A percentile compares a stretch with the other conserved stretches of the same genome.
Evolutionary conservation across 2,329 filamentous ascomycete genomes (phyloP).

Genomic region (Aspergillus arachidicola): DNA sequence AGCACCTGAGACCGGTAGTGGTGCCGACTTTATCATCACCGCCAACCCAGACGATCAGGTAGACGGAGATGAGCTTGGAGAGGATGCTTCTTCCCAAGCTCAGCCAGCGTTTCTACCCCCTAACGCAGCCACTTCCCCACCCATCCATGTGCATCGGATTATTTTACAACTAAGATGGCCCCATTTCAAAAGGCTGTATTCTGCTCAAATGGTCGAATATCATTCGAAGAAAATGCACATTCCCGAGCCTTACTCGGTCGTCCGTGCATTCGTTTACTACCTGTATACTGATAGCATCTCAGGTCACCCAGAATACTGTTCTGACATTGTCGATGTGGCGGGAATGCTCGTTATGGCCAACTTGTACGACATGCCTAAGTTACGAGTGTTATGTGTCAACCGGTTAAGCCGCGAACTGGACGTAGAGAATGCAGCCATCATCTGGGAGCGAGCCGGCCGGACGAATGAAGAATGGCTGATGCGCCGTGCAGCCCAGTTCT

Average conservation of each 20-base stretch:
- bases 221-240: conserved; percentile 98
- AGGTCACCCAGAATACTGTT: conserved; percentile 60
- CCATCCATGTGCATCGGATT: conserved; percentile 92
- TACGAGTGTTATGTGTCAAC: conserved; percentile 88
- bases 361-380: conserved; percentile 93
- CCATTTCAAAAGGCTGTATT: conserved; percentile 90
- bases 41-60: conserved; percentile 71
- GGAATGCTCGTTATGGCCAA: conserved; percentile 97
- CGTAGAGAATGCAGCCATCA: conserved; percentile 89
- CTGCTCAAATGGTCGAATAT: conserved; percentile 94
- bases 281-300: conserved; percentile 92
- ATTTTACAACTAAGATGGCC: conserved; percentile 96
- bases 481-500: conserved; percentile 83
- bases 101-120: conserved; percentile 38
- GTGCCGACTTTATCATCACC: conserved; percentile 88
- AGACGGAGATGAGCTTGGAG: conserved; percentile 56
- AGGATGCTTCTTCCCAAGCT: conserved; percentile 29
- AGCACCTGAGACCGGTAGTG: conserved; percentile 79
- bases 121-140: conserved; percentile 64
- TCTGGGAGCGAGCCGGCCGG: conserved; percentile 90
- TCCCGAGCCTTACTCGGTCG: conserved; percentile 90
- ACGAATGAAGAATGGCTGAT: conserved; percentile 94
- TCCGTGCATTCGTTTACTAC: conserved; percentile 93
- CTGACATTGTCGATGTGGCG: conserved; percentile 78
- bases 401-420: conserved; percentile 88